phyloP scores from a whole-genome alignment of 495 filamentous ascomycete species.

The Hypoxylon perforatum region DNA sequence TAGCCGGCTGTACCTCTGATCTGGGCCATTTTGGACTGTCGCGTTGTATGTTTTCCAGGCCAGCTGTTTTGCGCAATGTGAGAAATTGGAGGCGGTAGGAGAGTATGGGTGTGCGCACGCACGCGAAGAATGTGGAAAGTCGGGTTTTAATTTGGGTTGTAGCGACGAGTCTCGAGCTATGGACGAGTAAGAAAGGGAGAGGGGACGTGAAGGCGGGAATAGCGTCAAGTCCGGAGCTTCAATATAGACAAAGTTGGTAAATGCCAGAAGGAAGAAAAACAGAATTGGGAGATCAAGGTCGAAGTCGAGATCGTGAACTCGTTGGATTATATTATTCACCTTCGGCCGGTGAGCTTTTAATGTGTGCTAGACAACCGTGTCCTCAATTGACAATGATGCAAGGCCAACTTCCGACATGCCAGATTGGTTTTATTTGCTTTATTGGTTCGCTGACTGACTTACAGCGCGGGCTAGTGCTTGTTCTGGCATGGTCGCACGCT shows the following conservation, averaged over 20 bases:
- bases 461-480: neutral
- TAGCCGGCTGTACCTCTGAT: slow-evolving; percentile 97
- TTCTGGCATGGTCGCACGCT: slow-evolving; percentile 25
- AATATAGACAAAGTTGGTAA: no score
- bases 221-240: no score
- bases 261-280: neutral
- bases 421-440: slow-evolving; percentile 30
- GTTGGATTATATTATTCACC: slow-evolving; percentile 1
- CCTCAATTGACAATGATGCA: slow-evolving; percentile 51
- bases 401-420: slow-evolving; percentile 42
- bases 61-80: slow-evolving; percentile 34
- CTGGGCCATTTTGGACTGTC: slow-evolving; percentile 76
- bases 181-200: neutral
- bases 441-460: slow-evolving; percentile 18
- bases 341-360: slow-evolving; percentile 27
- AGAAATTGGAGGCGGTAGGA: neutral
- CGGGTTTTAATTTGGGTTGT: neutral
- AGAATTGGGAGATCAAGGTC: neutral
- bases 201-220: no score
- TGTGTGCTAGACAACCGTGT: slow-evolving; percentile 49
- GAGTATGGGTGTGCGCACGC: neutral
- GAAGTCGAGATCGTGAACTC: neutral
- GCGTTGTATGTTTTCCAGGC: slow-evolving; percentile 29
- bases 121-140: slow-evolving; percentile 19
- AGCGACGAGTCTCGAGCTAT: neutral